Evolutionary conservation across 129 eudicot genomes (phyloP).

Genomic region (Escallonia herrerae): DNA sequence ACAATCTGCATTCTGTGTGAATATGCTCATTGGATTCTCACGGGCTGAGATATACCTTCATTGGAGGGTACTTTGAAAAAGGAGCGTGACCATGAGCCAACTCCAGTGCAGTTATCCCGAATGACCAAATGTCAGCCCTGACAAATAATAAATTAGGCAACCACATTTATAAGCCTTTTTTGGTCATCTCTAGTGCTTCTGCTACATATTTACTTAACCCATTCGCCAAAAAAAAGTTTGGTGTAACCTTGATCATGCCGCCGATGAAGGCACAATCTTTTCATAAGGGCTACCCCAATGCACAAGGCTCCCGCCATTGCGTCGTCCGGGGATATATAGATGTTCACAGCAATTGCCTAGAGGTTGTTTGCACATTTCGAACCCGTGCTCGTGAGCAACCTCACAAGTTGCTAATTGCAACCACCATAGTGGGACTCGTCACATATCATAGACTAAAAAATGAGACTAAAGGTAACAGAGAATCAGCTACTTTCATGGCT

Average conservation of each 20-base stretch:
- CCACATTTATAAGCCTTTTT: background rate
- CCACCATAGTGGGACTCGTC: too few species aligned
- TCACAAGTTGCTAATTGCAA: too few species aligned
- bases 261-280: background rate
- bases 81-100: slow-evolving; percentile 99
- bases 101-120: slow-evolving; percentile 96
- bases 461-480: too few species aligned
- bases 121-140: slow-evolving; percentile 98
- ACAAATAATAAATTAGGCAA: slow-evolving; percentile 6
- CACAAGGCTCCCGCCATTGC: too few species aligned
- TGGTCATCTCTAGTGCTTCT: background rate
- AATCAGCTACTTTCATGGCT: too few species aligned
- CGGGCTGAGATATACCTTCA: slow-evolving; percentile 54
- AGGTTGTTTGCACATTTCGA: too few species aligned
- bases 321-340: too few species aligned
- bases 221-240: background rate
- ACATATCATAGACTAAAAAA: too few species aligned
- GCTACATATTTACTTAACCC: background rate
- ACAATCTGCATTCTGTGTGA: background rate
- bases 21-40: slow-evolving; percentile 7
- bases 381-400: too few species aligned
- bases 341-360: too few species aligned
- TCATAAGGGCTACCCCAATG: too few species aligned
- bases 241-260: background rate
- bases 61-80: slow-evolving; percentile 97